phyloP scores from a whole-genome alignment of 768 basidiomycete genomes.

The Candolleomyces aberdarensis region DNA sequence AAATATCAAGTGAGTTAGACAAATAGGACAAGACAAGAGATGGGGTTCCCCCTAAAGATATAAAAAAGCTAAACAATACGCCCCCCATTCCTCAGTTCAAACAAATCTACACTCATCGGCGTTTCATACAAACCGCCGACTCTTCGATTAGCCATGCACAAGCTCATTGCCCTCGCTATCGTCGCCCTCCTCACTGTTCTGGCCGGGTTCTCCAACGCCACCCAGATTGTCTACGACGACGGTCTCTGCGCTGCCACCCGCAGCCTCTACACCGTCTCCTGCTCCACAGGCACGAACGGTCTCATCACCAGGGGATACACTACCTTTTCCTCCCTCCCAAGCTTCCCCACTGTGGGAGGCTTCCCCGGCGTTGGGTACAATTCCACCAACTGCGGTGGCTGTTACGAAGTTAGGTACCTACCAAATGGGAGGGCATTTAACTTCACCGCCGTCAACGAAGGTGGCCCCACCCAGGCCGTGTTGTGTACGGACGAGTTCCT shows the following conservation, averaged over 20 bases:
- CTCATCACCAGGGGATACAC: constrained; percentile 41
- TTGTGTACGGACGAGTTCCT: neutral
- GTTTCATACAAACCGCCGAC: neutral
- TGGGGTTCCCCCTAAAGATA: too few species aligned
- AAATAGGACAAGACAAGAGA: too few species aligned
- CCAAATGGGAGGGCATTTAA: neutral
- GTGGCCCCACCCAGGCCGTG: neutral
- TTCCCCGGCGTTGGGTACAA: constrained; percentile 49
- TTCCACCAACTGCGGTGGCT: constrained; percentile 52
- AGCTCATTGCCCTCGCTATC: neutral
- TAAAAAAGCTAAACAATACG: too few species aligned
- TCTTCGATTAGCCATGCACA: neutral
- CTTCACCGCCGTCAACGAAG: neutral
- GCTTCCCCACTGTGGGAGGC: constrained; percentile 59
- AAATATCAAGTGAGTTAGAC: too few species aligned
- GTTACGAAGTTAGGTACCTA: constrained; percentile 52
- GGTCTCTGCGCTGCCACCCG: neutral
- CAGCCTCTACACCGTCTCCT: constrained; percentile 27
- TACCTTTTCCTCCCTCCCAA: constrained; percentile 49
- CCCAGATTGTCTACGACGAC: constrained; percentile 47
- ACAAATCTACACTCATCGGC: too few species aligned
- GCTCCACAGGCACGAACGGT: constrained; percentile 49
- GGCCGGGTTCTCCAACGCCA: constrained; percentile 27
- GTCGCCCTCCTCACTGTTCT: neutral
- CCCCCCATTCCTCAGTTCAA: too few species aligned